Evolutionary conservation across 2,329 filamentous ascomycete genomes (phyloP), one percentile per base, ranked within the genome.

Genomic region (Pyricularia grisea): DNA sequence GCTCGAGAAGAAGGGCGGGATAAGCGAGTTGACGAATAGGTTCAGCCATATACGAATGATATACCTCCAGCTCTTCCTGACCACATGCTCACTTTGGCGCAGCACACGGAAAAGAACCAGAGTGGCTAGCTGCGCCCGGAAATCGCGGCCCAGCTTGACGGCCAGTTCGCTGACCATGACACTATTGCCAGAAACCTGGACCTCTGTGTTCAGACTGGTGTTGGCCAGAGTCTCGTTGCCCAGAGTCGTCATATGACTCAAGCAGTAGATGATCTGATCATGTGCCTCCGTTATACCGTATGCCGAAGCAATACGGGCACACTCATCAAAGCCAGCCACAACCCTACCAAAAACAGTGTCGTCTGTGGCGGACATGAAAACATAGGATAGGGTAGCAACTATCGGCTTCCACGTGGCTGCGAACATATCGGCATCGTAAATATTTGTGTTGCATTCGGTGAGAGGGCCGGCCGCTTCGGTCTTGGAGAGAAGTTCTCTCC

Each of bases 81-180:
- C 89, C 4, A 92, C 84, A 66, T 85, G 81, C 79, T 98, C 95
- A 74, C 92, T 96, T 60, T 92, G 92, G 69, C 90, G 91, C 68
- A 98, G 88, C 27, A 99, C 92, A 58, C 93, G 88, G 84, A 99
- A 99, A 31, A 99, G 83, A n/a, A 99, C 92, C 68, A 98, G 88
- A 9, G 93, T 97, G 7, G 95, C 94, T 68, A 99, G 83, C 77
- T 99, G 94, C 55, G 94, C 94, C 76, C 94, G 90, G 79, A 96
- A 94, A 77, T 99, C 93, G 73, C 94, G 87, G 60, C 95, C 95
- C 75, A 99, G 93, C 76, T 96, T 94, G 70, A 99, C 95, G 65
- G 96, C 94, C 72, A 97, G 88, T 81, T 98, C 94, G 77, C 94
- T 98, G 73, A 99, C 96, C 95, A 99, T 99, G 69, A 99, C 93